Percentiles rank a stretch among this genome's conserved stretches.
phyloP scores from a whole-genome alignment of 306 rosid genomes.

The Acacia melanoxylon region DNA sequence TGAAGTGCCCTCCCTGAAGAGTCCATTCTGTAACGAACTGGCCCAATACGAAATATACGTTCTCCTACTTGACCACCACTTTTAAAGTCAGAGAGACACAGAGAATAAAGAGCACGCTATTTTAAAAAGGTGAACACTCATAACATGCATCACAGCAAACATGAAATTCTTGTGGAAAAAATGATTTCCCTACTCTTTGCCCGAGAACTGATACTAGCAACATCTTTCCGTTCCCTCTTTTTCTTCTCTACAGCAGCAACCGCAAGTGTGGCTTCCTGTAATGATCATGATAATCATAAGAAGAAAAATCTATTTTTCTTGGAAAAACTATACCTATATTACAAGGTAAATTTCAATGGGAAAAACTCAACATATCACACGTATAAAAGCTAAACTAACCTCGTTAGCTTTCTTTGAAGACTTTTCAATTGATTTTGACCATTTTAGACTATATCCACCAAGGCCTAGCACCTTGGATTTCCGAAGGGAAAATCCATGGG shows the following conservation, averaged over 20 bases:
- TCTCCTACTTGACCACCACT: constrained; percentile 57
- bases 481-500: constrained; percentile 83
- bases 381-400: constrained; percentile 59
- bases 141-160: constrained; percentile 8
- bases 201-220: constrained; percentile 46
- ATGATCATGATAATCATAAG: constrained; percentile 27
- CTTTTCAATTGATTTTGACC: constrained; percentile 97
- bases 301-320: constrained; percentile 21
- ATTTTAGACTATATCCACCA: constrained; percentile 94
- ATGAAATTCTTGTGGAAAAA: constrained; percentile 49
- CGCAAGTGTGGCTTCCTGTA: constrained; percentile 90
- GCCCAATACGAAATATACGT: constrained; percentile 75
- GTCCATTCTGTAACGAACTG: constrained; percentile 78
- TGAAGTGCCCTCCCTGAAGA: constrained; percentile 83
- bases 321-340: constrained; percentile 24
- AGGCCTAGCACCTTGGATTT: constrained; percentile 91
- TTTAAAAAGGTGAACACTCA: neutral
- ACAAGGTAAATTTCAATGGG: neutral
- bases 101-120: neutral
- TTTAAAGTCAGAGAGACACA: constrained; percentile 36
- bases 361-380: neutral
- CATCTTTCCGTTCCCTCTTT: constrained; percentile 74
- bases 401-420: constrained; percentile 87
- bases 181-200: constrained; percentile 55
- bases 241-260: constrained; percentile 93